These are phyloP conservation scores for Hymenoscyphus infarciens DNA, from an alignment of 2,329 filamentous ascomycete genomes.

Conservation along the genomic window DNA sequence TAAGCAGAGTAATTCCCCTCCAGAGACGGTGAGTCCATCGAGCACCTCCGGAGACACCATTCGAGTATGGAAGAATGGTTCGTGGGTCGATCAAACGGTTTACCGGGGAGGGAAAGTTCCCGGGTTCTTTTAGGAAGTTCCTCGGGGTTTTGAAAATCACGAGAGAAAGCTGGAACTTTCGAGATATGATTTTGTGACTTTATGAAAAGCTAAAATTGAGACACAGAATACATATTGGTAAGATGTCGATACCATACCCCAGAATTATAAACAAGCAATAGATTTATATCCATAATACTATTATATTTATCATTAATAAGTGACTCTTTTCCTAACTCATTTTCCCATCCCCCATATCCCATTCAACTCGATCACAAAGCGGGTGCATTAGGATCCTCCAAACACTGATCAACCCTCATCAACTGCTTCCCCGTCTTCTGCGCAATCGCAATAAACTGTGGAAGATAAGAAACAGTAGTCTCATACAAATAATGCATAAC, in stretches of 20 bases:
- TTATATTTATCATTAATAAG: background rate
- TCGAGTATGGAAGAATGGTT: background rate
- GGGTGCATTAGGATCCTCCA: constrained; percentile 58
- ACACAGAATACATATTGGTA: background rate
- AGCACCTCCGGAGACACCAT: background rate
- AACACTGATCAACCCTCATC: constrained; percentile 65
- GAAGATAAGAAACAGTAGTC: constrained; percentile 59
- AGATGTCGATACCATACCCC: background rate
- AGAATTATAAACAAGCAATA: background rate
- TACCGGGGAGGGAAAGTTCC: background rate
- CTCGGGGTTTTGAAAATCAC: background rate
- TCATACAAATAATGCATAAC: constrained; percentile 69
- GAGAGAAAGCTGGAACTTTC: background rate
- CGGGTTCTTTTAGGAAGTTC: background rate
- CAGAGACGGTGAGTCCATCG: no score
- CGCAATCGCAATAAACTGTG: constrained; percentile 61
- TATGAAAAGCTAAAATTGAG: background rate
- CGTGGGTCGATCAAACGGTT: background rate
- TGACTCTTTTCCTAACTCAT: background rate
- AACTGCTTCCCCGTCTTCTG: constrained; percentile 61
- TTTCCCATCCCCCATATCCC: background rate
- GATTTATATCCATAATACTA: background rate
- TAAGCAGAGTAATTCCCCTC: no score
- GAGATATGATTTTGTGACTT: background rate
- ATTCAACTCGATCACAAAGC: constrained; percentile 30